These are phyloP conservation scores for Aspergillus sp. DNA, from an alignment of 2,329 filamentous ascomycete genomes.

Conservation along the genomic window DNA sequence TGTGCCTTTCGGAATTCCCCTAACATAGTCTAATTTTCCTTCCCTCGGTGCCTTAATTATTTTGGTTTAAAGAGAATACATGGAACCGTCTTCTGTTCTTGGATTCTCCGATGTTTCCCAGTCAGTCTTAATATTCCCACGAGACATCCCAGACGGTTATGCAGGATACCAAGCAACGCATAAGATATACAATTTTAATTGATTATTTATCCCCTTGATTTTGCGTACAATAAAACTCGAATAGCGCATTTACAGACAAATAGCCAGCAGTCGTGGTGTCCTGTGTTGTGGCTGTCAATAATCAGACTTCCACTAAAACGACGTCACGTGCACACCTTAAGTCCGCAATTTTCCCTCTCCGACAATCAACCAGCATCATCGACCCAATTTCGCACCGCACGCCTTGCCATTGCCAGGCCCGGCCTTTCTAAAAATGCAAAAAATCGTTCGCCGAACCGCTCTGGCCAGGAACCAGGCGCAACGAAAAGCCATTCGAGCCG, in stretches of 20 bases:
- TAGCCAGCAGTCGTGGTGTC: not conserved
- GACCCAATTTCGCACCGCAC: not conserved
- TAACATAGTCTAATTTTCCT: conserved; percentile 23
- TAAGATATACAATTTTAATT: not conserved
- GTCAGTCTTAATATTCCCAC: not conserved
- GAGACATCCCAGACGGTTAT: not conserved
- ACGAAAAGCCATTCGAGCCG: conserved; percentile 45
- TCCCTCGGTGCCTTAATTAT: conserved; percentile 22
- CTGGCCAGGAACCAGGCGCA: conserved; percentile 65
- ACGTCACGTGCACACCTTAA: not conserved
- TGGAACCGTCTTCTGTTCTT: conserved; percentile 25
- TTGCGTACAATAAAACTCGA: not conserved
- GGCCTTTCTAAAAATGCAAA: conserved; percentile 60
- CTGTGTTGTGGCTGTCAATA: not conserved
- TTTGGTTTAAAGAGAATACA: conserved; percentile 36
- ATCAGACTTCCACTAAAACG: not conserved
- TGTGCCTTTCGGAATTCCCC: conserved; percentile 23
- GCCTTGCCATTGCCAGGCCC: conserved; percentile 31
- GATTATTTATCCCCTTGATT: not conserved
- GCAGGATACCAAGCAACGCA: not conserved
- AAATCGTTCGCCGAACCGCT: conserved; percentile 64
- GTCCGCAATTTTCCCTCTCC: conserved; percentile 24
- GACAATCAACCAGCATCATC: not conserved
- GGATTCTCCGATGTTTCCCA: conserved; percentile 1
- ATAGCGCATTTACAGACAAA: not conserved